Evolutionary conservation across 306 rosid species (phyloP), one percentile per base, ranked within the genome.

Genomic region (Dryas octopetala): DNA sequence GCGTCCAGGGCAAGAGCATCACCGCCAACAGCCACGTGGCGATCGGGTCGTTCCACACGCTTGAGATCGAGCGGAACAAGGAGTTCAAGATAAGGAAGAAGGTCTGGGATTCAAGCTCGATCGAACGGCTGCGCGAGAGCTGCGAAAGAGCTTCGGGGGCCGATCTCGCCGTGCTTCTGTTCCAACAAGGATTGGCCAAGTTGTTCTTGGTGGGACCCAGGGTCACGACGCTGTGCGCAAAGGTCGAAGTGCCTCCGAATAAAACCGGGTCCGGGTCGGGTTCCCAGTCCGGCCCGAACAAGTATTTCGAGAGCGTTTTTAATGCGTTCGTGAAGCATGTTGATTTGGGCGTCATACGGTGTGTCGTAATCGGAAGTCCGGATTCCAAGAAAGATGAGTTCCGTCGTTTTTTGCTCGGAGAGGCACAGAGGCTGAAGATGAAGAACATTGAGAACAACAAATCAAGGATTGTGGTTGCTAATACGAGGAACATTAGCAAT

Each of bases 131-230:
- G 14, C 60, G 28, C 5, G 28, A 5, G 14, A 53, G 62, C 6
- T 44, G 15, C 13, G 26, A 23, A 0, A 23, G 28, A 10, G 52
- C 4, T 0, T 7, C 51, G 19, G 53, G 13, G 5, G 64, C 75
- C 3, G 66, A 54, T 32, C 14, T 68, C 13, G 59, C 46, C 6
- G 47, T 68, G 23, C 23, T 68, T 28, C 60, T 68, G 8, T 43
- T 50, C 2, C 73, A 15, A 54, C 75, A 15, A 3, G 53, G 26
- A 9, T 4, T 53, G 51, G 63, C 62, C 1, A 40, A 15, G 10
- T 4, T 70, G 40, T 70, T 9, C 62, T 16, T 52, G 74, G 64
- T 70, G 7, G 74, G 63, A 11, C 16, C 38, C 16, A 53, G 51
- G 4, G 32, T 0, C 62, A 44, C 48, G 13, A 70, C 28, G 51